Percentiles rank a stretch among this genome's conserved stretches.
Conservation (phyloP, 495 filamentous ascomycete species). For the Daldinia grandis region DNA sequence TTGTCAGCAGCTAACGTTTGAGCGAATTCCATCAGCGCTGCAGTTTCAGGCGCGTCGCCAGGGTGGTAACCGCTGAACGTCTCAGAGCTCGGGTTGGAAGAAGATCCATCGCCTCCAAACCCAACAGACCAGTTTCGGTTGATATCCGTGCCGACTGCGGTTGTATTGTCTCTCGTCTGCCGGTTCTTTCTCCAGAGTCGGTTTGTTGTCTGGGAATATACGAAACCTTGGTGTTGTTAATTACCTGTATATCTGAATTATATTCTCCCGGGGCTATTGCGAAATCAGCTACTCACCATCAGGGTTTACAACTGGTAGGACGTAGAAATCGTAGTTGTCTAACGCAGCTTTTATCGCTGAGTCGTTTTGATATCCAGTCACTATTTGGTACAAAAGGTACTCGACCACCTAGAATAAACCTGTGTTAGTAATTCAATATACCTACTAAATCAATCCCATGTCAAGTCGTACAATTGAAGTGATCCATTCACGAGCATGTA, state of each 20-base stretch:
- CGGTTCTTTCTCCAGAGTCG: slow-evolving; percentile 74
- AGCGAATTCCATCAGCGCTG: slow-evolving; percentile 43
- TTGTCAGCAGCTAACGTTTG: slow-evolving; percentile 49
- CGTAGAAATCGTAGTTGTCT: slow-evolving; percentile 70
- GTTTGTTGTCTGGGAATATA: slow-evolving; percentile 66
- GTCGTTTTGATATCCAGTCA: slow-evolving; percentile 56
- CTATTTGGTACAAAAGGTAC: slow-evolving; percentile 64
- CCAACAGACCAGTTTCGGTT: slow-evolving; percentile 70
- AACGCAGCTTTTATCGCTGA: slow-evolving; percentile 53
- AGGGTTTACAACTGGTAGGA: slow-evolving; percentile 69
- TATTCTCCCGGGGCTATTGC: background rate
- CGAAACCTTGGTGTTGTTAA: slow-evolving; percentile 55
- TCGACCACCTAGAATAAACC: slow-evolving; percentile 52
- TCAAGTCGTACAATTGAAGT: slow-evolving; percentile 52
- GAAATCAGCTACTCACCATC: slow-evolving; percentile 55
- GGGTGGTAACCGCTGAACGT: slow-evolving; percentile 58
- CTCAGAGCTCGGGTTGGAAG: slow-evolving; percentile 62
- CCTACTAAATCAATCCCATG: background rate
- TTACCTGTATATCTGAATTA: background rate
- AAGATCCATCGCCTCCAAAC: slow-evolving; percentile 58
- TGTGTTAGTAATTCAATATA: background rate
- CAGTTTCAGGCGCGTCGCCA: slow-evolving; percentile 29
- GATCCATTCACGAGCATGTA: slow-evolving; percentile 73
- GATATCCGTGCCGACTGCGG: slow-evolving; percentile 66
- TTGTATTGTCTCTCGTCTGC: slow-evolving; percentile 51